phyloP scores from a whole-genome alignment of 2,329 filamentous ascomycete genomes.

The Epichloe gansuensis region DNA sequence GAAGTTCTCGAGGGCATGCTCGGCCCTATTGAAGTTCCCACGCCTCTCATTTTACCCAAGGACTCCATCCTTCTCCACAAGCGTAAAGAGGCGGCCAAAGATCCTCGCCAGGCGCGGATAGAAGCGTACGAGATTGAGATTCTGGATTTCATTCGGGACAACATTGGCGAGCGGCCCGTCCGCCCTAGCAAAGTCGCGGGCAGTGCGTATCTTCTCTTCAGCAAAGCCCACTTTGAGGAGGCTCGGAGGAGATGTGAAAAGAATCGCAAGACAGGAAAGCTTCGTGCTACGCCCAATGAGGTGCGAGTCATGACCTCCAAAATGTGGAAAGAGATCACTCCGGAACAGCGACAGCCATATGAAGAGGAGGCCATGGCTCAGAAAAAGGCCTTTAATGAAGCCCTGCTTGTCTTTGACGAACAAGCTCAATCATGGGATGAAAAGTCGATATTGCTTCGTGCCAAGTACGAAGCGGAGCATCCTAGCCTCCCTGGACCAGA shows the following conservation, averaged over 20 bases:
- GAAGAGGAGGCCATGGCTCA: slow-evolving; percentile 60
- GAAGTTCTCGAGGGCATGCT: slow-evolving; percentile 72
- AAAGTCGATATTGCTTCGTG: slow-evolving; percentile 42
- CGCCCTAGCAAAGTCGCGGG: slow-evolving; percentile 61
- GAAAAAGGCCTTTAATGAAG: slow-evolving; percentile 50
- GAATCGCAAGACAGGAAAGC: slow-evolving; percentile 47
- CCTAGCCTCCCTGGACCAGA: slow-evolving; percentile 20
- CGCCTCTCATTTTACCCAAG: slow-evolving; percentile 60
- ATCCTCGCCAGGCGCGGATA: slow-evolving; percentile 38
- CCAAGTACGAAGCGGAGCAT: slow-evolving; percentile 39
- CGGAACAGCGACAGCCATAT: slow-evolving; percentile 63
- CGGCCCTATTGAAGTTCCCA: slow-evolving; percentile 66
- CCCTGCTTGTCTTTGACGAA: slow-evolving; percentile 45
- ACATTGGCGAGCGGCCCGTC: slow-evolving; percentile 61
- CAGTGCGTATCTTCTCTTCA: slow-evolving; percentile 84
- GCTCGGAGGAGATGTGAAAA: slow-evolving; percentile 49
- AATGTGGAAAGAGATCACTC: slow-evolving; percentile 73
- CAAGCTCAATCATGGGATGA: slow-evolving; percentile 60
- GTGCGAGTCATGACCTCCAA: slow-evolving; percentile 75
- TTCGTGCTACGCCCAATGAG: slow-evolving; percentile 60
- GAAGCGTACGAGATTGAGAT: slow-evolving; percentile 45
- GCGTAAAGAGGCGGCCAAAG: slow-evolving; percentile 37
- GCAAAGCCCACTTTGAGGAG: slow-evolving; percentile 60
- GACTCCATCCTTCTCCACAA: slow-evolving; percentile 39
- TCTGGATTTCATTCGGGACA: slow-evolving; percentile 35